Evolutionary conservation across 2,329 filamentous ascomycete species (phyloP), one percentile per base, ranked within the genome.

Genomic region (Pseudocercospora ulei): DNA sequence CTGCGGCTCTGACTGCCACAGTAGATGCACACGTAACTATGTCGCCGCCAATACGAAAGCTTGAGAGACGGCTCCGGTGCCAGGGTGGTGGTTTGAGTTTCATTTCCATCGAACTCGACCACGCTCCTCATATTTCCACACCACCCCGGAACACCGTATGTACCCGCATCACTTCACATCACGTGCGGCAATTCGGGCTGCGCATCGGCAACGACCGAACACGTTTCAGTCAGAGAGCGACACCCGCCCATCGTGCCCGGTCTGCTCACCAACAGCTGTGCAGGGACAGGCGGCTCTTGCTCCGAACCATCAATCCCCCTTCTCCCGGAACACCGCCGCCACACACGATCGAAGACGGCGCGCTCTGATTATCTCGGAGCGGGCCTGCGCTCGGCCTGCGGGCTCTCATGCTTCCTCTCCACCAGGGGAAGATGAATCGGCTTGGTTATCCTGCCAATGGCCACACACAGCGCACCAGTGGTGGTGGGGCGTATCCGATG

Each of bases 371-470:
- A 12, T 33, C 23, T 19, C 30, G 18, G 30, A 23, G 30, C 30
- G 30, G 30, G 23, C 30, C n/a, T 33, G 30, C 30, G 30, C 30
- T 33, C 30, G 23, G 30, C 30, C 30, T 33, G 30, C 30, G 30
- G 30, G 30, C 36, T 49, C 42, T 44, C 60, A 77, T 78, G 75
- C 65, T 78, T 57, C 75, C 75, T 12, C 19, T 65, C 59, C 57
- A 59, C 56, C 51, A 51, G 38, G 41, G 45, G 44, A 82, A 80
- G 76, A 86, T 90, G 77, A 82, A 88, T 61, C 77, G 85, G 69
- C 84, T 93, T 71, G 79, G 79, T 62, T 88, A 82, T 35, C 40
- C 33, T 64, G 76, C 80, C 48, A 93, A 90, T 68, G 87, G 85
- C 61, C 65, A 72, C 52, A 26, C 41, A 18, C 40, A 41, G 17